Base-by-base conservation (phyloP, 164 flowering plant species). In the Stephania cephalantha region DNA sequence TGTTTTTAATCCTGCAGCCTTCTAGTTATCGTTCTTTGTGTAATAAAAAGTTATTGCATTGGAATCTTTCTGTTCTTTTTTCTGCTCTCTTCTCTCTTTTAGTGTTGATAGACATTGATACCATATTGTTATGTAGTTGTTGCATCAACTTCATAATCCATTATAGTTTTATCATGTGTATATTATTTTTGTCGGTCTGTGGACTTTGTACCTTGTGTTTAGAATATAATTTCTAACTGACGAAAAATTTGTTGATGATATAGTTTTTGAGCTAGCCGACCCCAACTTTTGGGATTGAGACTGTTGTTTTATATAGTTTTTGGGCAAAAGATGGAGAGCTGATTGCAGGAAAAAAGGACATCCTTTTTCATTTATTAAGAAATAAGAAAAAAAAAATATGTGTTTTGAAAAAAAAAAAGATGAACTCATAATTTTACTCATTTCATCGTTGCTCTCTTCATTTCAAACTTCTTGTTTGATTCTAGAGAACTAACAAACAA, bases 51-150 rank as follows among this genome's bases (percentile, higher is more conserved):
- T 35, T 65, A 18, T 55, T 31, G 55, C 61, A 69, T 71, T 75
- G 69, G 70, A 31, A 69, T 45, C 7, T 46, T 29, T 53, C 18
- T 50, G 58, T 73, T 74, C 69, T 15, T 4, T 10, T 58, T n/a
- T 79, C 35, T 77, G 67, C 68, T 31, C 71, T 18, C 22, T 17
- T 63, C 13, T 67, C 46, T 71, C 20, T n/a, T 50, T 68, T 74
- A 10, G 15, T 61, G 55, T 20, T 20, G 44, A 61, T 55, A 7
- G 20, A 55, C 45, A 61, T 55, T 2, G 20, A 55, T 35, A 7
- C 15, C 5, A 15, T n/a, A 63, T 2, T 73, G 67, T n/a, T 63
- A 22, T 45, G 46, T 10, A 0, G 42, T 65, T 72, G 50, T 31
- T 30, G 20, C 25, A 6, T 15, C 45, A 15, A 55, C 22, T 55